Evolutionary conservation across 2,329 filamentous ascomycete species (phyloP).

Genomic region (Ophiostoma sp.): DNA sequence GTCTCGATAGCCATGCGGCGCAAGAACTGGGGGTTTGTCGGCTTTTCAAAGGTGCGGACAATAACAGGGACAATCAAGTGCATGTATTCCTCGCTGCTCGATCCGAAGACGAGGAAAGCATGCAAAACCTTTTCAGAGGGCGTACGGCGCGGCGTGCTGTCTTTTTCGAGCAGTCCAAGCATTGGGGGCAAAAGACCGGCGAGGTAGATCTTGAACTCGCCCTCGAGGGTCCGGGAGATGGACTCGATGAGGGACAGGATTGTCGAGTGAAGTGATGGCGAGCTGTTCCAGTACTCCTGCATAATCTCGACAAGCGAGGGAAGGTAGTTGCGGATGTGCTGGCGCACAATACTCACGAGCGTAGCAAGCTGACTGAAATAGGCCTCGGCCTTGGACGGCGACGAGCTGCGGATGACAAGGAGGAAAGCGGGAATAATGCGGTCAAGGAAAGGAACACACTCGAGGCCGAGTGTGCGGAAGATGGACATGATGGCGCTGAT

Average conservation of each 20-base stretch:
- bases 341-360: slow-evolving; percentile 87
- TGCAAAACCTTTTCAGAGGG: slow-evolving; percentile 89
- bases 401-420: slow-evolving; percentile 76
- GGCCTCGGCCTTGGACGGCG: slow-evolving; percentile 73
- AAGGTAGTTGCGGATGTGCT: slow-evolving; percentile 90
- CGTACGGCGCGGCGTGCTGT: slow-evolving; percentile 66
- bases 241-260: slow-evolving; percentile 90
- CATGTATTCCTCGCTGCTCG: slow-evolving; percentile 98
- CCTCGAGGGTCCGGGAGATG: slow-evolving; percentile 87
- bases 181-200: slow-evolving; percentile 85
- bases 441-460: slow-evolving; percentile 90
- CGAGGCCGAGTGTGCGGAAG: slow-evolving; percentile 90
- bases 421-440: slow-evolving; percentile 94
- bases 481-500: slow-evolving; percentile 99
- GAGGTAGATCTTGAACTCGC: slow-evolving; percentile 96
- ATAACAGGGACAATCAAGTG: slow-evolving; percentile 96
- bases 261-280: slow-evolving; percentile 76
- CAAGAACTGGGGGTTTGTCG: slow-evolving; percentile 71
- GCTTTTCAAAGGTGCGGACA: slow-evolving; percentile 87
- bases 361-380: slow-evolving; percentile 97
- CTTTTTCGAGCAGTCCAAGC: slow-evolving; percentile 88
- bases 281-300: slow-evolving; percentile 83
- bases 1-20: slow-evolving; percentile 90
- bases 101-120: slow-evolving; percentile 91
- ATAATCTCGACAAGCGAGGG: slow-evolving; percentile 81